Base-by-base conservation (phyloP, 129 eudicot genomes). In the Lactuca saligna region DNA sequence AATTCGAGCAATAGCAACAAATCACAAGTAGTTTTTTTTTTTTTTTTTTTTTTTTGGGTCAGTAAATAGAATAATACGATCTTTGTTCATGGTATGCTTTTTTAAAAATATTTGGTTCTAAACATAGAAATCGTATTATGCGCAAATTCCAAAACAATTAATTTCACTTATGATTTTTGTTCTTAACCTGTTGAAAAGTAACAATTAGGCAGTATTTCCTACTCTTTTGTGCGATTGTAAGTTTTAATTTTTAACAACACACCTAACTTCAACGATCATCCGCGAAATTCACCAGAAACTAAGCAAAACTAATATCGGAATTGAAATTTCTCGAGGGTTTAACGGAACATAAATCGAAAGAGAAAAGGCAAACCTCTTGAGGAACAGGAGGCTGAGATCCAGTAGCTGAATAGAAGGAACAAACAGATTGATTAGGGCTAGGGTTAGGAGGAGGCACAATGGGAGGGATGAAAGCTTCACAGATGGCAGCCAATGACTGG, bases 401-500 rank as follows among this genome's bases (percentile, higher is more conserved):
- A 56, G 90, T 83, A 61, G 79, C 63, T 16, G 64, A 17, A 59
- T 75, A 75, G 73, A 71, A 84, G 62, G 73, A 51, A 4, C 32
- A 20, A 57, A 78, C 16, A 6, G 82, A 32, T 32, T 66, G 62
- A 20, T 65, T 53, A 50, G 34, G 31, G 25, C 41, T 48, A 50
- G 59, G 2, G 56, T 57, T 65, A 6, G 38, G 8, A n/a, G 64
- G 57, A 4, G 62, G 85, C 39, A 32, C 31, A 61, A 82, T 31
- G 3, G 96, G 83, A 74, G 98, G 98, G 17, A 92, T 79, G 54
- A 92, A 71, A 70, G 98, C 56, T 51, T 84, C 80, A 73, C 87
- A 86, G 6, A 86, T 65, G 57, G 96, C 90, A 8, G 91, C 62
- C 34, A 88, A 46, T 32, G 89, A 66, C 64, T 79, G 84, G 80